These are phyloP conservation scores for Colletotrichum sp. DNA, from an alignment of 2,329 filamentous ascomycete genomes.

Conservation along the genomic window DNA sequence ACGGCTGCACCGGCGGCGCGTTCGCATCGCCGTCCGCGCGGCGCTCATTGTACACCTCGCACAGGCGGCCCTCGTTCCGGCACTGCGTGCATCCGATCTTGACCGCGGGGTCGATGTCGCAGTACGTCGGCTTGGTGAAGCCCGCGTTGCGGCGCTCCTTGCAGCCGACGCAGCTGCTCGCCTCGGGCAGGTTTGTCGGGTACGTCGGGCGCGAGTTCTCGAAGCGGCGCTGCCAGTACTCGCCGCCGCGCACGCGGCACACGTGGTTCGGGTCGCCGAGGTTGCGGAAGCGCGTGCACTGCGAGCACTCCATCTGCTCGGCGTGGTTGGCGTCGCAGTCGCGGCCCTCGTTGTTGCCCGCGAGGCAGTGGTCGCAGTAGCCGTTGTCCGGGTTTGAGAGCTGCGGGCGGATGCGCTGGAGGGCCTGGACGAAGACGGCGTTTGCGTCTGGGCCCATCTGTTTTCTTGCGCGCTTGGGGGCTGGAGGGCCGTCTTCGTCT, in stretches of 20 bases:
- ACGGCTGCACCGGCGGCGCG: not conserved
- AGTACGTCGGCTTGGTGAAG: not conserved
- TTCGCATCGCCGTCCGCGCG: not conserved
- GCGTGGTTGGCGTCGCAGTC: constrained; percentile 14
- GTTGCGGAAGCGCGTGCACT: constrained; percentile 13
- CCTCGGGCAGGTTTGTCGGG: not conserved
- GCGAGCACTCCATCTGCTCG: constrained; percentile 16
- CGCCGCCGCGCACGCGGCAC: constrained; percentile 3
- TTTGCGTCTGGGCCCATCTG: not conserved
- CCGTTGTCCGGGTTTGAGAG: not conserved
- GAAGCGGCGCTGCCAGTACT: constrained; percentile 17
- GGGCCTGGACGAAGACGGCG: not conserved
- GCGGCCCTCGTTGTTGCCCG: not conserved
- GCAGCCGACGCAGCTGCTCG: constrained; percentile 13
- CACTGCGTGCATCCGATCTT: constrained; percentile 16
- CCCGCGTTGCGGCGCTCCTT: not conserved
- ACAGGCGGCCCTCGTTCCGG: not conserved
- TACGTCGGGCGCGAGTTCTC: constrained; percentile 11
- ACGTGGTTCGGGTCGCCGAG: constrained; percentile 6
- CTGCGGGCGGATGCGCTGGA: not conserved
- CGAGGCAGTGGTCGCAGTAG: constrained; percentile 12
- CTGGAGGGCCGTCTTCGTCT: not conserved
- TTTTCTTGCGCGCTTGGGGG: not conserved
- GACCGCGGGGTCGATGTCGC: constrained; percentile 16
- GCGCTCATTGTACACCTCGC: not conserved